Conservation (phyloP, 345 rosid species). For the Salix exigua region DNA sequence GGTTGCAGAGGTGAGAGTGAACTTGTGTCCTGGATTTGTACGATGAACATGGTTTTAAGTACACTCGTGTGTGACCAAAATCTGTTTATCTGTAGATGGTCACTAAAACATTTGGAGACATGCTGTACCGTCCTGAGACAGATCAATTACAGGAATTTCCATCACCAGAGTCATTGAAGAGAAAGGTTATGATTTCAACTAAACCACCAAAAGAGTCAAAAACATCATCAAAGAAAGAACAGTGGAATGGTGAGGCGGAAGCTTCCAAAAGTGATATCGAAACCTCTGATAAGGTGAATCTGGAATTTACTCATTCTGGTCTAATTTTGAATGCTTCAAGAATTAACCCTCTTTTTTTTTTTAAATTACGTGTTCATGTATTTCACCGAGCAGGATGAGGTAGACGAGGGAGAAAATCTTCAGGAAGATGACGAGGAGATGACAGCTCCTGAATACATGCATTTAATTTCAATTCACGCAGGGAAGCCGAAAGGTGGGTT, state of each 20-base stretch:
- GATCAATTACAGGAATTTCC: conserved; percentile 47
- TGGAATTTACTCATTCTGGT: background rate
- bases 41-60: background rate
- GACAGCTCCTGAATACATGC: conserved; percentile 18
- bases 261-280: conserved; percentile 15
- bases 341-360: background rate
- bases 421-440: conserved; percentile 22
- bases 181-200: conserved; percentile 65
- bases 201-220: conserved; percentile 67
- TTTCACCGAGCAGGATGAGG: conserved; percentile 29
- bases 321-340: background rate
- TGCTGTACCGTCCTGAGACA: conserved; percentile 37
- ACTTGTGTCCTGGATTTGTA: background rate
- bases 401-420: background rate
- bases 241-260: conserved; percentile 3
- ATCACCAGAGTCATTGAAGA: conserved; percentile 63
- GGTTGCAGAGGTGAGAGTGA: conserved; percentile 57
- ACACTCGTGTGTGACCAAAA: background rate
- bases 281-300: conserved; percentile 9
- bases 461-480: conserved; percentile 27
- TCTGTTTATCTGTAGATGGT: conserved; percentile 47
- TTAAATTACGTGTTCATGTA: background rate
- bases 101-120: conserved; percentile 38
- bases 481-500: conserved; percentile 23
- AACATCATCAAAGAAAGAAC: conserved; percentile 15